Conservation (phyloP, 257 asterid species). For the Nicotiana noctiflora region DNA sequence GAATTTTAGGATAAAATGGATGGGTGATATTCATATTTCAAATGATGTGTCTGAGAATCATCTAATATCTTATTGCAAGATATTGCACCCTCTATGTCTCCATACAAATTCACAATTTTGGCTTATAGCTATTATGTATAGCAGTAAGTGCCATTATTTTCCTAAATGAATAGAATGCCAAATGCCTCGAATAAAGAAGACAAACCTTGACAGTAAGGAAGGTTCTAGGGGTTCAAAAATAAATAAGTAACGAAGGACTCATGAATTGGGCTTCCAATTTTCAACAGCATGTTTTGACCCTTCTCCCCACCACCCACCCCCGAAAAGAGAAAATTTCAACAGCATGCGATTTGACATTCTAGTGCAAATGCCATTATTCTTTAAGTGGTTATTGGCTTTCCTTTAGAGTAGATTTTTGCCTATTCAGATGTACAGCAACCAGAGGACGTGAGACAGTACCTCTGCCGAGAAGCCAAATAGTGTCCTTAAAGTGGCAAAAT, state of each 20-base stretch:
- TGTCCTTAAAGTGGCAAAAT: neutral
- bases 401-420: neutral
- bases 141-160: neutral
- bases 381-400: neutral
- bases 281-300: neutral
- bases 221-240: neutral
- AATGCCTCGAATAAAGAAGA: neutral
- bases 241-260: neutral
- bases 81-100: neutral
- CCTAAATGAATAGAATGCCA: neutral
- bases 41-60: neutral
- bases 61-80: neutral
- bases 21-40: neutral
- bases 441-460: neutral
- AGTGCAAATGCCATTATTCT: neutral
- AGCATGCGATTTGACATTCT: neutral
- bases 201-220: neutral
- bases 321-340: neutral
- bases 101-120: neutral
- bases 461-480: neutral
- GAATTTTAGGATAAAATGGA: neutral
- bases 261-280: neutral
- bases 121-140: neutral
- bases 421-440: neutral
- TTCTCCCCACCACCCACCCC: neutral